Evolutionary conservation across 192 early-diverging fungal species (phyloP).

Genomic region (Backusella liffmaniae): DNA sequence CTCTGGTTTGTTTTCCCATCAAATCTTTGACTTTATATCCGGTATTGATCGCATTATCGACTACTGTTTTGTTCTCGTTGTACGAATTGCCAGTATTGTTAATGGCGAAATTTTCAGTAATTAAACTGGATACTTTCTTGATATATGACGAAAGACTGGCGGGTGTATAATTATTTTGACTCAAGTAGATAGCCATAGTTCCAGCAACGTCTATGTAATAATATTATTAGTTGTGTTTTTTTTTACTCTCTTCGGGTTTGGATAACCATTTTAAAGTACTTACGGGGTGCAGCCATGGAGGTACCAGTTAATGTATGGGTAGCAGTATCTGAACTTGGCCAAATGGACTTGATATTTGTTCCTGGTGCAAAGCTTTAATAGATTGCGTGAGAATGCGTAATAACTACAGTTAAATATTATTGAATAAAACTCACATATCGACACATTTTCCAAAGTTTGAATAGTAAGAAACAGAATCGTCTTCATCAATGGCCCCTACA

Average conservation of each 20-base stretch:
- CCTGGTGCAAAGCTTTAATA: slow-evolving; percentile 46
- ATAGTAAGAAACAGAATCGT: slow-evolving; percentile 55
- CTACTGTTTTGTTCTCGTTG: slow-evolving; percentile 31
- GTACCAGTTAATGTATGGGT: slow-evolving; percentile 67
- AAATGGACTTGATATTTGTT: slow-evolving; percentile 52
- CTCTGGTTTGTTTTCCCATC: neutral
- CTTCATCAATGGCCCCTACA: slow-evolving; percentile 60
- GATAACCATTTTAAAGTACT: slow-evolving; percentile 5
- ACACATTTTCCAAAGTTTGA: slow-evolving; percentile 61
- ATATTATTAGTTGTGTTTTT: neutral
- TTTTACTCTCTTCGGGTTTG: neutral
- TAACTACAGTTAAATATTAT: neutral
- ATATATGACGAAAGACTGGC: slow-evolving; percentile 25
- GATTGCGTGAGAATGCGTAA: neutral
- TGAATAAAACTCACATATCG: slow-evolving; percentile 37
- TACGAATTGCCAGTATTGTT: slow-evolving; percentile 13
- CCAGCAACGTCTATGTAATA: slow-evolving; percentile 42
- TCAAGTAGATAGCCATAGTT: slow-evolving; percentile 48
- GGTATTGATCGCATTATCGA: slow-evolving; percentile 24
- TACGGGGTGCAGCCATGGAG: slow-evolving; percentile 81
- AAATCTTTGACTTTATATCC: slow-evolving; percentile 15
- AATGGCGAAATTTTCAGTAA: slow-evolving; percentile 25
- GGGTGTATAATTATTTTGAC: slow-evolving; percentile 35
- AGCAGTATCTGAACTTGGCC: slow-evolving; percentile 56
- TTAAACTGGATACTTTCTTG: slow-evolving; percentile 20